Base-by-base conservation (phyloP, 169 alveolate genomes). In the Theileria sp. region DNA sequence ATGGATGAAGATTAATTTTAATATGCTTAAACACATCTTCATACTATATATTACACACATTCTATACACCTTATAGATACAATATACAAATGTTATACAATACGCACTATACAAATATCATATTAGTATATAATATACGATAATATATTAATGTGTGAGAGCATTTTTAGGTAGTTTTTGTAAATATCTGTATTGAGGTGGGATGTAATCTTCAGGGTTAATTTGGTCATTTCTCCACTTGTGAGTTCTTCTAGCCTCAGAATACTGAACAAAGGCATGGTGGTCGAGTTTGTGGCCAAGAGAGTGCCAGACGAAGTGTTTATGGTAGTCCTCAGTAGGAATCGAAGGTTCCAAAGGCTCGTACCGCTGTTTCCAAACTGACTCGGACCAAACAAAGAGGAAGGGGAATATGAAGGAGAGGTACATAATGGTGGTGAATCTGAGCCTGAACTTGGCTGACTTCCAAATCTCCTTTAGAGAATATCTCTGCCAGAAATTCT, bases 181-280 rank as follows among this genome's bases (percentile, higher is more conserved):
- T 61, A 70, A 73, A 70, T 78, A 67, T 74, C 92, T 89, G 86
- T 92, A 93, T 82, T 93, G 86, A 8, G 94, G 93, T 12, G 96
- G 96, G 76, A 93, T 92, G 88, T 92, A 93, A 75, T 93, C 96
- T 65, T 88, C 94, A 0, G 96, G 96, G 76, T 92, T 77, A 32
- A 93, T 72, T 65, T 89, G 90, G 26, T 92, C 92, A 75, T 91
- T 87, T 54, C 96, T 66, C 94, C 95, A 93, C 84, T 92, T 89
- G 56, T 80, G 86, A 64, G 96, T 91, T 67, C 96, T 87, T 62
- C 96, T 79, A 34, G 96, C 95, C 86, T 93, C 96, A 65, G 89
- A 80, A 78, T 93, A 93, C 66, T 93, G 96, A 44, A 86, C 86
- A 71, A 86, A 93, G 69, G 96, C 95, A 67, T 93, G 96, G 87